Conservation (phyloP, 768 basidiomycete species). For the Phylloporus sp. region DNA sequence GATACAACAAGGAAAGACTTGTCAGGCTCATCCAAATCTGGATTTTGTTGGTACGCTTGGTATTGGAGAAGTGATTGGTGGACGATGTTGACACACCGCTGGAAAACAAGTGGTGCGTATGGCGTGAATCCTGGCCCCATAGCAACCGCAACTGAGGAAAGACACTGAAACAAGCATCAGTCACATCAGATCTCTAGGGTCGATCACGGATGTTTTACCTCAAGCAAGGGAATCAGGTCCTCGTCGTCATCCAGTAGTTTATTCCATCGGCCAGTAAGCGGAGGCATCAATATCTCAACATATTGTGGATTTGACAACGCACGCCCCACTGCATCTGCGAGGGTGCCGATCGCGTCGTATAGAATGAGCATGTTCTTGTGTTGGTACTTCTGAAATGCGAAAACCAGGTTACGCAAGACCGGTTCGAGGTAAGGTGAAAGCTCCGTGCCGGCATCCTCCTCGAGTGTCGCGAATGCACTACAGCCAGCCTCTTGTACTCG, state of each 20-base stretch:
- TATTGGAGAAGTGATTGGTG: slow-evolving; percentile 80
- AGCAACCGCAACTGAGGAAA: slow-evolving; percentile 96
- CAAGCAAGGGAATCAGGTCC: slow-evolving; percentile 90
- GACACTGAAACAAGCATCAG: slow-evolving; percentile 56
- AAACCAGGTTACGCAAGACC: slow-evolving; percentile 89
- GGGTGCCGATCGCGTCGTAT: slow-evolving; percentile 97
- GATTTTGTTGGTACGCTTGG: slow-evolving; percentile 83
- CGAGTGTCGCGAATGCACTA: slow-evolving; percentile 96
- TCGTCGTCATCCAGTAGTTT: slow-evolving; percentile 87
- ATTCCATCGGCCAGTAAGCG: slow-evolving; percentile 86
- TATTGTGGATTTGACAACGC: slow-evolving; percentile 82
- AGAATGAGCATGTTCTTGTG: slow-evolving; percentile 99
- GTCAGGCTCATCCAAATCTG: slow-evolving; percentile 92
- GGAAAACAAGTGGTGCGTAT: slow-evolving; percentile 88
- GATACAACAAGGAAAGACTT: slow-evolving; percentile 97
- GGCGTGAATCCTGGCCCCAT: slow-evolving; percentile 86
- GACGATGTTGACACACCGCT: slow-evolving; percentile 85
- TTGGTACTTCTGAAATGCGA: slow-evolving; percentile 97
- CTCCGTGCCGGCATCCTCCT: slow-evolving; percentile 91
- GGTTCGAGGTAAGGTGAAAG: slow-evolving; percentile 94
- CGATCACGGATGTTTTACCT: slow-evolving; percentile 52
- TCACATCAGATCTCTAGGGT: not conserved
- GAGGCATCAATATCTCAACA: slow-evolving; percentile 96
- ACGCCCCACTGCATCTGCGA: slow-evolving; percentile 92
- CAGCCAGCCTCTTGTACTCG: slow-evolving; percentile 99